phyloP scores from a whole-genome alignment of 371 early-diverging fungal genomes.

The Mortierella sp. region DNA sequence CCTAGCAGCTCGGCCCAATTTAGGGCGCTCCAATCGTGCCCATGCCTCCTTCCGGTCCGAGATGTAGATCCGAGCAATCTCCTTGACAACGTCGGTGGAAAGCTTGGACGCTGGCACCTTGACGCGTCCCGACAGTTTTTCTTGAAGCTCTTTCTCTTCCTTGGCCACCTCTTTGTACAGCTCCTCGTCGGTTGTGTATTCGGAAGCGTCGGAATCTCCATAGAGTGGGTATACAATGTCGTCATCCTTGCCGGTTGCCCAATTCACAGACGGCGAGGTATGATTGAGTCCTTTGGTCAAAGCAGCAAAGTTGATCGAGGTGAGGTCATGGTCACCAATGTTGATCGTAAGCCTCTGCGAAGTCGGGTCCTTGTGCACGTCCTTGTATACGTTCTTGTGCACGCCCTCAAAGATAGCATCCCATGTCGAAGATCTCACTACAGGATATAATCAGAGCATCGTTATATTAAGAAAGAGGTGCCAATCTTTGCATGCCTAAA shows the following conservation, averaged over 20 bases:
- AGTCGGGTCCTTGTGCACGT: neutral
- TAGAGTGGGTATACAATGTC: slow-evolving; percentile 62
- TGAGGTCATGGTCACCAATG: slow-evolving; percentile 16
- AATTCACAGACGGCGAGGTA: neutral
- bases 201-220: slow-evolving; percentile 65
- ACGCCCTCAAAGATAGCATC: slow-evolving; percentile 21
- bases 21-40: slow-evolving; percentile 22
- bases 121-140: slow-evolving; percentile 4
- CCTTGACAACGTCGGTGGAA: slow-evolving; percentile 14
- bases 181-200: slow-evolving; percentile 57
- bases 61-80: slow-evolving; percentile 26
- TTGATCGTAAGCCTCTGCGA: slow-evolving; percentile 10
- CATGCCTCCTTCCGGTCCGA: slow-evolving; percentile 36
- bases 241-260: slow-evolving; percentile 16
- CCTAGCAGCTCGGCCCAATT: neutral
- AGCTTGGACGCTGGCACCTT: neutral
- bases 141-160: slow-evolving; percentile 25
- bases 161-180: slow-evolving; percentile 30
- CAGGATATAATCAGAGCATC: neutral
- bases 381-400: neutral
- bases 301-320: slow-evolving; percentile 33
- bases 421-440: slow-evolving; percentile 40
- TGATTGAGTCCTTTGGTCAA: slow-evolving; percentile 6
- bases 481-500: neutral
- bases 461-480: neutral